A percentile compares a stretch with the other conserved stretches of the same genome.
Evolutionary conservation across 495 filamentous ascomycete genomes (phyloP).

Genomic region (Hypoxylon subgilvum): DNA sequence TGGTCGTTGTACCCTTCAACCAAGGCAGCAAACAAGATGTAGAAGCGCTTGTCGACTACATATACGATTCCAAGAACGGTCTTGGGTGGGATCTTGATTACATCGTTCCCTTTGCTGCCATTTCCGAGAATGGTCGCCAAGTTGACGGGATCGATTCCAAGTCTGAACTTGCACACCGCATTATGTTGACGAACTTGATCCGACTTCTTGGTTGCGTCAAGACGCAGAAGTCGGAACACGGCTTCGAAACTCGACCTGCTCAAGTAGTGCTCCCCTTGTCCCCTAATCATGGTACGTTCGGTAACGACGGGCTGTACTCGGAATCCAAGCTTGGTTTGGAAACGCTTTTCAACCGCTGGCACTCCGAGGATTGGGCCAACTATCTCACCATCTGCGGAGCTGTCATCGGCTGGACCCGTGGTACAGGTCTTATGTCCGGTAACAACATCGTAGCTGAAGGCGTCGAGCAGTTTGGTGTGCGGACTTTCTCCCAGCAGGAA

Average conservation of each 20-base stretch:
- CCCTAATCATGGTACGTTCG: slow-evolving; percentile 98
- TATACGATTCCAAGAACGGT: slow-evolving; percentile 95
- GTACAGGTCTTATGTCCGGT: slow-evolving; percentile 95
- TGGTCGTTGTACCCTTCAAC: slow-evolving; percentile 98
- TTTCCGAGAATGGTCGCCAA: slow-evolving; percentile 96
- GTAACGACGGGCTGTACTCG: slow-evolving; percentile 96
- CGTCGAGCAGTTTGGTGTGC: slow-evolving; percentile 92
- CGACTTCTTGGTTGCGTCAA: slow-evolving; percentile 91
- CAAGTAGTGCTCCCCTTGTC: slow-evolving; percentile 96
- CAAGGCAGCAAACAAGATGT: slow-evolving; percentile 98
- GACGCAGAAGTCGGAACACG: slow-evolving; percentile 80
- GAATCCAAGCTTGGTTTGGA: slow-evolving; percentile 97
- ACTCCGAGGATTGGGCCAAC: slow-evolving; percentile 95
- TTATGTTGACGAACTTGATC: slow-evolving; percentile 98
- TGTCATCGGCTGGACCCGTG: slow-evolving; percentile 98
- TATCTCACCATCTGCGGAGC: slow-evolving; percentile 99
- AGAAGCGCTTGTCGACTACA: slow-evolving; percentile 88
- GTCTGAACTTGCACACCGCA: slow-evolving; percentile 96
- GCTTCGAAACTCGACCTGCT: slow-evolving; percentile 92
- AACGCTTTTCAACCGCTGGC: slow-evolving; percentile 98
- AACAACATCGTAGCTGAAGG: slow-evolving; percentile 98
- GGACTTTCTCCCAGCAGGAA: slow-evolving; percentile 98
- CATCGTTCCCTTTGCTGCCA: slow-evolving; percentile 95
- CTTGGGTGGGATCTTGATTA: slow-evolving; percentile 98
- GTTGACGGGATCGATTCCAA: slow-evolving; percentile 97